These are phyloP conservation scores for Wickerhamiella azyma DNA, from an alignment of 805 yeast genomes.

Conservation along the genomic window DNA sequence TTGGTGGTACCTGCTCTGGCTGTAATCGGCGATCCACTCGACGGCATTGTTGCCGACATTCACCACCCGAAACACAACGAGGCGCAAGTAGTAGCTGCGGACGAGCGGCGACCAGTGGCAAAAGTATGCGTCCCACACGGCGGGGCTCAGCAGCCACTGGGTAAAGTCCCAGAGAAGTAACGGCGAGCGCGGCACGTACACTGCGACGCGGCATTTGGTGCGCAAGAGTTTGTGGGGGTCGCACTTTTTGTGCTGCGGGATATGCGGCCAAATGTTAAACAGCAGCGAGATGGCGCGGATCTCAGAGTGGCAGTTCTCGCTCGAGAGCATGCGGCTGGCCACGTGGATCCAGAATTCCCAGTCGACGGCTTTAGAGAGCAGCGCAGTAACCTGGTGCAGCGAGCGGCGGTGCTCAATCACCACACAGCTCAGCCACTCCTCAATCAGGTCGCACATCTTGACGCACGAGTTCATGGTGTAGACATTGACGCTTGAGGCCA, in stretches of 20 bases:
- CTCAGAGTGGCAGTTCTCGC: conserved; percentile 49
- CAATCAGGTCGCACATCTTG: conserved; percentile 29
- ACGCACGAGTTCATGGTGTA: conserved; percentile 28
- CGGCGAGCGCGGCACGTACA: conserved; percentile 16
- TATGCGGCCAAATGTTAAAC: conserved; percentile 60
- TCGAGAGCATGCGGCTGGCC: conserved; percentile 41
- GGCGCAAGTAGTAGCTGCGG: conserved; percentile 51
- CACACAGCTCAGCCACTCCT: conserved; percentile 27
- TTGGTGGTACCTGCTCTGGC: conserved; percentile 19
- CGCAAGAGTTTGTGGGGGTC: not conserved
- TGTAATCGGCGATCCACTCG: conserved; percentile 17
- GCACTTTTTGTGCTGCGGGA: conserved; percentile 22
- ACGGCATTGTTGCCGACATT: conserved; percentile 20
- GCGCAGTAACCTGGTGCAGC: conserved; percentile 17
- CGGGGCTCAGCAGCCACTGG: conserved; percentile 38
- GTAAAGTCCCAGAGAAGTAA: conserved; percentile 38
- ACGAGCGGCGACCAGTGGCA: conserved; percentile 73
- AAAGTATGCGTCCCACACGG: conserved; percentile 43
- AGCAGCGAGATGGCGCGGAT: conserved; percentile 50
- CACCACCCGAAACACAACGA: conserved; percentile 52
- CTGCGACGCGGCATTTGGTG: conserved; percentile 3
- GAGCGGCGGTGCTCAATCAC: conserved; percentile 21
- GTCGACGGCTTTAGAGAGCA: conserved; percentile 30
- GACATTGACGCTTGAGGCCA: conserved; percentile 23
- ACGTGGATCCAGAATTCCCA: conserved; percentile 72